Conservation (phyloP, 228 moss, liverwort and hornwort genomes). For the Sphagnum fallax region DNA sequence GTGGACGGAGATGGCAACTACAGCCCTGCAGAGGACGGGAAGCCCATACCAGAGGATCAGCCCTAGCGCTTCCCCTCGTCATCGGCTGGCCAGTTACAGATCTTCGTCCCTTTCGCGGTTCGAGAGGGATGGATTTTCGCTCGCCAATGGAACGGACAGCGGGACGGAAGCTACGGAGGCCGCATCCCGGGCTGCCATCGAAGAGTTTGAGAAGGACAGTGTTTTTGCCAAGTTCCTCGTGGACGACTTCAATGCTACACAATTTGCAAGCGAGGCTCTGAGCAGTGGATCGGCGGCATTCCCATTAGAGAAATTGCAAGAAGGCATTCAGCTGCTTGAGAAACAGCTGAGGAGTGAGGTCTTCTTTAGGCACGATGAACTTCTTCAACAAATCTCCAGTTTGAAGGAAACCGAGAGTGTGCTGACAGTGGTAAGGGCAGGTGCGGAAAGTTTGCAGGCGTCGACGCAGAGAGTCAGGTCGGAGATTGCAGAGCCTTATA, state of each 20-base stretch:
- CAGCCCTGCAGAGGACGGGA: conserved; percentile 54
- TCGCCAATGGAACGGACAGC: conserved; percentile 20
- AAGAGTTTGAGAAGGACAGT: conserved; percentile 76
- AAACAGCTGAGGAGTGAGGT: conserved; percentile 94
- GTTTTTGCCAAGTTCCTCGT: conserved; percentile 86
- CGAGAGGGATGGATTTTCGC: conserved; percentile 50
- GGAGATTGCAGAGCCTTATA: conserved; percentile 96
- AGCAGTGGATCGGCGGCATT: conserved; percentile 87
- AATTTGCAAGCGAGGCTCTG: conserved; percentile 89
- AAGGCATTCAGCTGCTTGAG: conserved; percentile 85
- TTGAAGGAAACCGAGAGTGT: conserved; percentile 97
- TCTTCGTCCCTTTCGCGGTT: conserved; percentile 52
- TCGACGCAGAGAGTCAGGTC: conserved; percentile 88
- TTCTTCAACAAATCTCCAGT: conserved; percentile 83
- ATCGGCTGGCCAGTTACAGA: conserved; percentile 51
- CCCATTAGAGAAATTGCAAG: conserved; percentile 88
- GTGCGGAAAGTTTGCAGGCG: conserved; percentile 84
- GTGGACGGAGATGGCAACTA: conserved; percentile 52
- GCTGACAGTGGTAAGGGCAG: conserved; percentile 74
- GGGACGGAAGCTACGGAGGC: conserved; percentile 52
- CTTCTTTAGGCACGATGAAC: conserved; percentile 77
- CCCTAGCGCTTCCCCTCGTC: conserved; percentile 36
- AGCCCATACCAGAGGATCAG: conserved; percentile 21
- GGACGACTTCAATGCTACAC: conserved; percentile 82
- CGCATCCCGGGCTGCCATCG: conserved; percentile 76